Conservation (phyloP, 768 basidiomycete species). For the Tephrocybe sp. region DNA sequence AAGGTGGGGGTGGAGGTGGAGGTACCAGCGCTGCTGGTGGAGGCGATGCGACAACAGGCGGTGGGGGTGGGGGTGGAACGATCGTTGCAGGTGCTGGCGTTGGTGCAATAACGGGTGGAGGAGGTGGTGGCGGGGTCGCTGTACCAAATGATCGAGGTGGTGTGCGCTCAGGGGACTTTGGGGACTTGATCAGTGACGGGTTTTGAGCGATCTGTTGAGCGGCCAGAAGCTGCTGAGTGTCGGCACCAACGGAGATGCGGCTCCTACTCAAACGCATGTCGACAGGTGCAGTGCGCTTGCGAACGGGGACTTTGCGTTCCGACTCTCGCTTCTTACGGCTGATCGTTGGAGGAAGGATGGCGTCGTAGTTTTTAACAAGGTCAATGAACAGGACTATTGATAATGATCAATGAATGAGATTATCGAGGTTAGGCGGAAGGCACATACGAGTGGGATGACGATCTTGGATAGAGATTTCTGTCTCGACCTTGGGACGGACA, state of each 20-base stretch:
- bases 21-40: slow-evolving; percentile 24
- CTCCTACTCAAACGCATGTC: slow-evolving; percentile 87
- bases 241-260: slow-evolving; percentile 67
- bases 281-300: slow-evolving; percentile 84
- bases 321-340: slow-evolving; percentile 84
- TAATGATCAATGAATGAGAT: not conserved
- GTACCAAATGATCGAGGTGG: slow-evolving; percentile 11
- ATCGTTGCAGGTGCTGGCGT: slow-evolving; percentile 19
- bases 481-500: slow-evolving; percentile 78
- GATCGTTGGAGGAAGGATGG: slow-evolving; percentile 77
- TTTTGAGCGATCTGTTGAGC: slow-evolving; percentile 66
- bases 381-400: slow-evolving; percentile 77
- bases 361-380: slow-evolving; percentile 70
- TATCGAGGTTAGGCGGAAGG: not conserved
- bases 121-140: slow-evolving; percentile 14
- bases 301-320: slow-evolving; percentile 75
- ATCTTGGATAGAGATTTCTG: slow-evolving; percentile 85
- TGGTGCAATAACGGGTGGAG: slow-evolving; percentile 20
- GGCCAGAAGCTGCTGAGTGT: slow-evolving; percentile 67
- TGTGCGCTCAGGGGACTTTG: slow-evolving; percentile 30
- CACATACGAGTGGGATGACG: slow-evolving; percentile 75
- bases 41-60: slow-evolving; percentile 22
- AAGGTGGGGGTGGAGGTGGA: slow-evolving; percentile 30
- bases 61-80: slow-evolving; percentile 8
- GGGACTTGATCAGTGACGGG: slow-evolving; percentile 36